Base-by-base conservation (phyloP, 352 stramenopile species). In the Pythium plurisporium region DNA sequence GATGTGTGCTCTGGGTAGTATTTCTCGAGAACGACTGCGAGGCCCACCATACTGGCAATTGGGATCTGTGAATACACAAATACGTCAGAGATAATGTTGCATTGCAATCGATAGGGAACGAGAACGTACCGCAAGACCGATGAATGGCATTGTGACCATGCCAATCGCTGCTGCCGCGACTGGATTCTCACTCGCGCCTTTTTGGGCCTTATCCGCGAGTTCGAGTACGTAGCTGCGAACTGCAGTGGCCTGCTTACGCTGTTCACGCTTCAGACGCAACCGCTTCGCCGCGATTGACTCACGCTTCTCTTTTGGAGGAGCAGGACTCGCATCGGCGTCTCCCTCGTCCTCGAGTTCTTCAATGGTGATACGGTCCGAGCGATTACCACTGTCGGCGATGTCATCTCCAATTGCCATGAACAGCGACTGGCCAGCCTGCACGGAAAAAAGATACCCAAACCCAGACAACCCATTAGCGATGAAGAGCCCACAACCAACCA, bases 331-430 rank as follows among this genome's bases (percentile, higher is more conserved):
- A 2, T 54, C 51, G 20, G 31, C 33, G 4, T 47, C 59, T 14
- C 76, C 69, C 1, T 86, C 74, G 15, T 69, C 61, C 3, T 60
- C 19, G 1, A 91, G 51, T 40, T 92, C 79, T 58, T 92, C 82
- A 43, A 92, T 87, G 6, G 78, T 85, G 52, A 90, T 92, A 1
- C 69, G 80, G 25, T 83, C 67, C 1, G 68, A 54, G 3, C 75
- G 76, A 46, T 87, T 70, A 10, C 55, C 42, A 44, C 41, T 54
- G 19, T 47, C 57, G 7, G 38, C 72, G 49, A 64, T 58, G 17
- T 93, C 79, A 31, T 91, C 78, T 15, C 79, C 74, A 30, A 93
- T 62, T 34, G 83, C 90, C 55, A 76, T 70, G 44, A 93, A 91
- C 22, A 93, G 45, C 31, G 77, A 55, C 47, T 89, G 76, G 0